These are phyloP conservation scores for Fusarium sp. DNA, from an alignment of 2,329 filamentous ascomycete species.

Conservation along the genomic window DNA sequence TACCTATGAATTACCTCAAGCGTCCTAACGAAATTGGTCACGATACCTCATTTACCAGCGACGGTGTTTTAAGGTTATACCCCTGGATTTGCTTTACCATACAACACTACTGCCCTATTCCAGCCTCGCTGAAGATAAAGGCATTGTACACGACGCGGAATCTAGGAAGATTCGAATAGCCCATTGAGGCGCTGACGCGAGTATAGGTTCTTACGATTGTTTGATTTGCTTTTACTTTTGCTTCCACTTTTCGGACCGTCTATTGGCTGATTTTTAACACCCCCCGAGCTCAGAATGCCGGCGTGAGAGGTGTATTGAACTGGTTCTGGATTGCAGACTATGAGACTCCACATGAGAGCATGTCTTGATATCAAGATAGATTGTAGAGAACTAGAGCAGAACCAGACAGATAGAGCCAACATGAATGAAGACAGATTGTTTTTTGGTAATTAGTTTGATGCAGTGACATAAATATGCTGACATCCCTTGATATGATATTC, in stretches of 20 bases:
- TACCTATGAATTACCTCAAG: background rate
- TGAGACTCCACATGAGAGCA: background rate
- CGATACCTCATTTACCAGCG: background rate
- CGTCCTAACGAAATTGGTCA: background rate
- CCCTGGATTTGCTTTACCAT: background rate
- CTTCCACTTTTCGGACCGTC: background rate
- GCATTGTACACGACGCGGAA: background rate
- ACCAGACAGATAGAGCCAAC: background rate
- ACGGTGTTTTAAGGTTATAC: background rate
- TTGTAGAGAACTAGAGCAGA: background rate
- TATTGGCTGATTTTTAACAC: background rate
- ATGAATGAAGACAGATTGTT: background rate
- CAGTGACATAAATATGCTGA: background rate
- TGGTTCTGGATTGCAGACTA: background rate
- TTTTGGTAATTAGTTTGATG: background rate
- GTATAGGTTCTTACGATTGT: background rate
- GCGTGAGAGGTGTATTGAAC: background rate
- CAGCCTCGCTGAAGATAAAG: background rate
- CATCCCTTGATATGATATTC: background rate
- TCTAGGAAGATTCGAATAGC: background rate
- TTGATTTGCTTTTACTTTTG: background rate
- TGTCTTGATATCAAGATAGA: constrained; percentile 1
- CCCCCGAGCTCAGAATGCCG: background rate
- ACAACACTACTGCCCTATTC: background rate
- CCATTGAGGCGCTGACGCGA: background rate